Evolutionary conservation across 306 rosid genomes (phyloP).

Genomic region (Lathyrus oleraceus): DNA sequence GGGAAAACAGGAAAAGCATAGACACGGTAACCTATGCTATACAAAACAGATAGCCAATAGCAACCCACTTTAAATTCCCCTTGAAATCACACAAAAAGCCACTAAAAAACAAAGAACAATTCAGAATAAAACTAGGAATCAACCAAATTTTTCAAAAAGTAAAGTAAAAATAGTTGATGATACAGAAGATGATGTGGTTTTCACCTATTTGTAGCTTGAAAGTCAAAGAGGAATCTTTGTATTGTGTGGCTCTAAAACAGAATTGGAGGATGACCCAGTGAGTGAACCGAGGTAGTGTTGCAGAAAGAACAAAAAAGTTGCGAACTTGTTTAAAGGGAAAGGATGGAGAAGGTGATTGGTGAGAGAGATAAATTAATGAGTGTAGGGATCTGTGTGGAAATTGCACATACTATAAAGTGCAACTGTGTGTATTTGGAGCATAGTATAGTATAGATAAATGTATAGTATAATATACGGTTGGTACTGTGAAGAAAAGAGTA

Average conservation of each 20-base stretch:
- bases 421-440: background rate
- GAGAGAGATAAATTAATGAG: background rate
- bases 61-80: slow-evolving; percentile 39
- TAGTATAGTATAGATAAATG: background rate
- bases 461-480: background rate
- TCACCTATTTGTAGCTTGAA: background rate
- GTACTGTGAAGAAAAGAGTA: background rate
- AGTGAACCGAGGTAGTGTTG: slow-evolving; percentile 48
- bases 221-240: slow-evolving; percentile 55
- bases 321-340: slow-evolving; percentile 33
- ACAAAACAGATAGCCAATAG: slow-evolving; percentile 41
- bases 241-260: slow-evolving; percentile 43
- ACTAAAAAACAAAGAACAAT: slow-evolving; percentile 36
- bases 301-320: slow-evolving; percentile 41
- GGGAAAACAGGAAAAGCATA: slow-evolving; percentile 56
- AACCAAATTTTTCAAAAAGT: background rate
- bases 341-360: background rate
- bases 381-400: slow-evolving; percentile 1
- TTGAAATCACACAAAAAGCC: slow-evolving; percentile 37
- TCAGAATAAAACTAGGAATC: background rate
- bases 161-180: background rate
- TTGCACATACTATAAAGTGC: background rate
- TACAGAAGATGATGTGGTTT: slow-evolving; percentile 15
- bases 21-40: slow-evolving; percentile 51
- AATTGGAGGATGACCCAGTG: slow-evolving; percentile 48